phyloP scores from a whole-genome alignment of 1,139 yeast genomes.

The Kazachstania sp. region DNA sequence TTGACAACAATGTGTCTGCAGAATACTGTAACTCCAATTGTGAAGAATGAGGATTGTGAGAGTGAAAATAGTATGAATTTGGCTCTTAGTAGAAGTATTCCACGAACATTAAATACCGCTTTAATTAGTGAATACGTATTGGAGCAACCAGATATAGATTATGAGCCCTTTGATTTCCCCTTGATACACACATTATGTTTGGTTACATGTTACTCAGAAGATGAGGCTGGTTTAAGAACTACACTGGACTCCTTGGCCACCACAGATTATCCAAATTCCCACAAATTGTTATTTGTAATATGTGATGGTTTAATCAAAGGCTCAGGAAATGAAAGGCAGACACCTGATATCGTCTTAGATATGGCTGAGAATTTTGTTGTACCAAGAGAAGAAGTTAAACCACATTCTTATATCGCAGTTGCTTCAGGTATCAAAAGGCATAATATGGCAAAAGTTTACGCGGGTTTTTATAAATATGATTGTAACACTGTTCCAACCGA shows the following conservation, averaged over 20 bases:
- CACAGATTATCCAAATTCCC: conserved; percentile 91
- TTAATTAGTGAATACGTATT: background rate
- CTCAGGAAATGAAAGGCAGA: conserved; percentile 74
- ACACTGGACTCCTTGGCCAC: conserved; percentile 88
- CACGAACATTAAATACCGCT: background rate
- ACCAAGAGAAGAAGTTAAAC: conserved; percentile 63
- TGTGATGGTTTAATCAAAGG: conserved; percentile 96
- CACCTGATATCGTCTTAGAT: conserved; percentile 79
- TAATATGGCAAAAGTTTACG: conserved; percentile 92
- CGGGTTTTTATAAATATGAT: conserved; percentile 83
- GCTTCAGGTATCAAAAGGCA: conserved; percentile 90
- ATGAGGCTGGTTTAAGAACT: conserved; percentile 72
- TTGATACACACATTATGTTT: conserved; percentile 74
- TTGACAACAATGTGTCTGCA: too few species aligned
- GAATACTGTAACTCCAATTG: too few species aligned
- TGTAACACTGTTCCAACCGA: conserved; percentile 64
- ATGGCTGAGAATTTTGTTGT: conserved; percentile 81
- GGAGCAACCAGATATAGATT: conserved; percentile 74
- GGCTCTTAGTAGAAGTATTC: background rate
- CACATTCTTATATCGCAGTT: conserved; percentile 87
- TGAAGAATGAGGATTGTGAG: too few species aligned
- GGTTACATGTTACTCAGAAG: conserved; percentile 94
- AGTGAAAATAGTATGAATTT: background rate
- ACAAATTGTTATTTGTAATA: conserved; percentile 70
- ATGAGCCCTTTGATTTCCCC: conserved; percentile 83